Base-by-base conservation (phyloP, 352 stramenopile species). In the Globisporangium spinosum region DNA sequence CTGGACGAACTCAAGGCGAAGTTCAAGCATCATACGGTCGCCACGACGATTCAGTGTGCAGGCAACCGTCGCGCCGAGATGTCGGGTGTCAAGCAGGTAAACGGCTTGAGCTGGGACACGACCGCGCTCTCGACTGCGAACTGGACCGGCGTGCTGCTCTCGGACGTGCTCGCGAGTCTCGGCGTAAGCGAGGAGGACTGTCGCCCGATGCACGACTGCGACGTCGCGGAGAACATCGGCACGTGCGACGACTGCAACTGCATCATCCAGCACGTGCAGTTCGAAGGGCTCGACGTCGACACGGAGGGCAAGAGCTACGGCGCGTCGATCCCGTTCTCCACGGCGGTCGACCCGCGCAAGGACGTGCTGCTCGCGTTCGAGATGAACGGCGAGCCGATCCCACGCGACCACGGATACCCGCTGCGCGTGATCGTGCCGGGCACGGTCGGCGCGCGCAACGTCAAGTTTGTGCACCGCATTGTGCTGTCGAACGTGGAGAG, bases 311-410 rank as follows among this genome's bases (percentile, higher is more conserved):
- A 93, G 9, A 68, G 72, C 45, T 97, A 97, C 64, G 89, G 91
- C 6, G 90, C 90, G 3, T 97, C 82, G 27, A 98, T 98, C 62
- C 96, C 91, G 10, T 87, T 98, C 55, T 79, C 90, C 27, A 99
- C 98, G 47, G 98, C 97, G 2, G 69, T 98, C 6, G 90, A 97
- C 74, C 89, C 91, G 15, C 89, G 94, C 58, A 97, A 97, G 29
- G 98, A 99, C 67, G 94, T 98, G 8, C 78, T 99, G 59, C 72
- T 99, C n/a, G 97, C 96, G 3, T 99, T 98, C 67, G 95, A 99
- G 85, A 99, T 99, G 97, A 99, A 99, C 73, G 98, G 84, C 8
- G 83, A 93, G 68, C 83, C 83, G 5, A 91, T 97, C 56, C 91
- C 93, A 10, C 83, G 93, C 1, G 97, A 99, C 76, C 98, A 99